A percentile compares a stretch with the other conserved stretches of the same genome.
Conservation (phyloP, 257 asterid species). For the Capsicum baccatum region DNA sequence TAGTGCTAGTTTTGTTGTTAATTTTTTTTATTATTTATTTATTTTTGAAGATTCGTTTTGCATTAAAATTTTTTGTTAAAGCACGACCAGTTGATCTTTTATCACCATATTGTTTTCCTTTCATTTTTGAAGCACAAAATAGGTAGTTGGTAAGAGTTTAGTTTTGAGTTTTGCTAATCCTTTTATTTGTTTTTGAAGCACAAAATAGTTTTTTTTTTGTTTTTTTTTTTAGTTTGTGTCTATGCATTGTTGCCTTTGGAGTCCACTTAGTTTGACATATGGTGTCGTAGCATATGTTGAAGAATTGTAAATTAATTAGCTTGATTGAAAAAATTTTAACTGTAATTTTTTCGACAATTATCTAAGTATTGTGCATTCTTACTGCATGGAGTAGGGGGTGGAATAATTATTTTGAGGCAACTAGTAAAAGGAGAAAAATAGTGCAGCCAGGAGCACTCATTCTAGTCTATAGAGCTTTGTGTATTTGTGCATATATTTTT, state of each 20-base stretch:
- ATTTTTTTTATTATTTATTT: not conserved
- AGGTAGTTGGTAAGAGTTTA: not conserved
- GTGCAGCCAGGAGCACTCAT: not conserved
- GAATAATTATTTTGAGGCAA: not conserved
- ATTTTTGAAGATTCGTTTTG: too few relatives aligned
- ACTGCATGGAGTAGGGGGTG: not conserved
- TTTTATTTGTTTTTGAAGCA: too few relatives aligned
- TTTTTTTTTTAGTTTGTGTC: too few relatives aligned
- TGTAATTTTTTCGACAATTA: not conserved
- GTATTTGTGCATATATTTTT: not conserved
- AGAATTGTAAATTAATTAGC: constrained; percentile 17
- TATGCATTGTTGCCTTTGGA: not conserved
- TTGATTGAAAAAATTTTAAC: not conserved
- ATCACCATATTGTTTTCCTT: not conserved
- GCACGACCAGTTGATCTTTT: not conserved
- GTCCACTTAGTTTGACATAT: constrained; percentile 3
- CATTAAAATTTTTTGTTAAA: not conserved
- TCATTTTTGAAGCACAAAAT: not conserved
- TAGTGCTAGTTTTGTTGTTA: not conserved
- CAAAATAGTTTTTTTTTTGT: too few relatives aligned
- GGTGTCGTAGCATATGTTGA: not conserved
- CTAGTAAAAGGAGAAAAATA: not conserved
- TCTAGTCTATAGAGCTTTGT: not conserved
- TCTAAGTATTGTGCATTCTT: not conserved
- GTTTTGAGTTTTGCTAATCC: too few relatives aligned